Base-by-base conservation (phyloP, 2,329 filamentous ascomycete species). In the Penicillium crustosum region DNA sequence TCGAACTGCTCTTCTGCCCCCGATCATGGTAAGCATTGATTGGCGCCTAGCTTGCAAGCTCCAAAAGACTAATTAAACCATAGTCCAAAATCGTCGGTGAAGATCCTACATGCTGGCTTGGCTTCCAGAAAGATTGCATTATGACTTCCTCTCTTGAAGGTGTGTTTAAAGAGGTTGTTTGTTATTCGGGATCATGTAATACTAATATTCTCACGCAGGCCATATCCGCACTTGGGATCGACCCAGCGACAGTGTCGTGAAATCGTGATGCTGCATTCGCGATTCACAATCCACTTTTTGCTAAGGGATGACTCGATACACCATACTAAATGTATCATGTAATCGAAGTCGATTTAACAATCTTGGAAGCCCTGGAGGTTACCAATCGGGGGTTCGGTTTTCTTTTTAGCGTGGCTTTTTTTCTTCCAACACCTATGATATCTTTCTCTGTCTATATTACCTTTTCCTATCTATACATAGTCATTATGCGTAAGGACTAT, bases 91-190 rank as follows among this genome's bases (percentile, higher is more conserved):
- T 84, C 13, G 86, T 96, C 36, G 92, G 96, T 73, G 86, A 88
- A 60, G 91, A 97, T 75, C 92, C 93, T 53, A 81, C 96, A 45
- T 90, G 86, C 73, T 96, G 93, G 89, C 77, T 99, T 39, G 90
- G 88, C n/a, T 99, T 99, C 68, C 93, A 93, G 54, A 89, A 97
- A 72, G 88, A 96, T 68, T 89, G 89, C 62, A 96, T 99, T 65
- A 87, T 97, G 70, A 97, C 92, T 36, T 91, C 91, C 65, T 97
- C 92, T 77, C 89, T 91, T 71, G 90, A 88, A 77, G 93, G 93
- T 95, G 80, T 75, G 88, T 57, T 41, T 49, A 31, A 31, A 61
- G 58, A 23, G 3, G 3, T 19, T n/a, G 21, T 66, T 53, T 21
- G 10, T 23, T 21, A n/a, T 65, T 53, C 23, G 13, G 35, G 21